A percentile compares a stretch with the other conserved stretches of the same genome.
Evolutionary conservation across 1,139 yeast species (phyloP).

Genomic region (Yamadazyma triangularis): DNA sequence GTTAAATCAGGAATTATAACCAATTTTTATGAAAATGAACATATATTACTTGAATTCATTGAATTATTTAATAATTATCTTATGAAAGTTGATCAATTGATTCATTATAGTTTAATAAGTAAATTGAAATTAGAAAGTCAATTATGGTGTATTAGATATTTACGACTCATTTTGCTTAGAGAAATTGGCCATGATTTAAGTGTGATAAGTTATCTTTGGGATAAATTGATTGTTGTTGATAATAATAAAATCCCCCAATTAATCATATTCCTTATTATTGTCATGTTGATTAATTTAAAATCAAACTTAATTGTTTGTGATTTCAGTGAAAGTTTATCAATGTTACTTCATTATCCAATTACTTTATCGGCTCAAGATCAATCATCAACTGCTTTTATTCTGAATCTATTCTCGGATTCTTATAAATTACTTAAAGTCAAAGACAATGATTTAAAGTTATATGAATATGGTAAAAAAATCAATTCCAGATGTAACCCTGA

Average conservation of each 20-base stretch:
- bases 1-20: slow-evolving; percentile 32
- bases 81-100: slow-evolving; percentile 45
- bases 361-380: slow-evolving; percentile 11
- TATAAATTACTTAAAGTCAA: slow-evolving; percentile 22
- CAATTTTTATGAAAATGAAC: slow-evolving; percentile 41
- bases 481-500: slow-evolving; percentile 34
- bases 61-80: slow-evolving; percentile 45
- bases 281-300: slow-evolving; percentile 49
- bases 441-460: slow-evolving; percentile 35
- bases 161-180: slow-evolving; percentile 52
- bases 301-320: slow-evolving; percentile 49
- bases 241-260: slow-evolving; percentile 30
- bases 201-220: slow-evolving; percentile 50
- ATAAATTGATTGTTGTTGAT: slow-evolving; percentile 42
- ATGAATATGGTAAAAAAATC: slow-evolving; percentile 35
- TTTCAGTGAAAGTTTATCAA: slow-evolving; percentile 56
- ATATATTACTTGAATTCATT: slow-evolving; percentile 35
- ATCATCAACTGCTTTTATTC: slow-evolving; percentile 16
- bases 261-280: slow-evolving; percentile 47
- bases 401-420: slow-evolving; percentile 27
- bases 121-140: slow-evolving; percentile 55
- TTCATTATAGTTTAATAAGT: slow-evolving; percentile 39
- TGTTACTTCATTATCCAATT: slow-evolving; percentile 57
- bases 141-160: slow-evolving; percentile 65
- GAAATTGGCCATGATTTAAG: slow-evolving; percentile 50